Base-by-base conservation (phyloP, 768 basidiomycete genomes). In the Serendipita sp. region DNA sequence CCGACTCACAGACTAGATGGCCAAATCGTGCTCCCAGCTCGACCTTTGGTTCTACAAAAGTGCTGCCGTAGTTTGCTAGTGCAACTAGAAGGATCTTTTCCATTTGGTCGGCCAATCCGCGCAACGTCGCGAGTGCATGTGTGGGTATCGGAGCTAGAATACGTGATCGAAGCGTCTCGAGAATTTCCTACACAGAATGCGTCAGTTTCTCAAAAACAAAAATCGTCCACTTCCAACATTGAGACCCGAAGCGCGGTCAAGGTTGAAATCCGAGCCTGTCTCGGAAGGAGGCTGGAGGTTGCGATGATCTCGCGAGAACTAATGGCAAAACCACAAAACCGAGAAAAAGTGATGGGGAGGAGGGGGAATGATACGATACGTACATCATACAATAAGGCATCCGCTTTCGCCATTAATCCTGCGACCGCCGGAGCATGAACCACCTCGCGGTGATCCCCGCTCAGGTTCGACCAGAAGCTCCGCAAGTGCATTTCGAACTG, bases 321-420 rank as follows among this genome's bases (percentile, higher is more conserved):
- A 2, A 41, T 41, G 41, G 41, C 41, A 34, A 60, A 3, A 15
- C n/a, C 3, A n/a, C 30, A 30, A 65, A 46, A 63, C 63, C n/a
- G 62, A 60, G 23, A 23, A 23, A 23, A 18, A 23, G 23, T 65
- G 67, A 3, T 67, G 67, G 15, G 70, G 47, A 18, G 64, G 36
- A 67, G 36, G 65, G 34, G 30, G 65, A 46, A 41, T 66, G 65
- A 34, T 3, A 47, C 62, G 11, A 13, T n/a, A 79, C 89, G 72
- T 73, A 92, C 92, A 77, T 93, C 89, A 73, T 91, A 94, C 30
- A 91, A 84, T 70, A 91, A 85, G 16, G 90, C 90, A 75, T 93
- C 89, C 2, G 89, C 92, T 71, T 86, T 87, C 16, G 88, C 85
- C 86, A 96, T 90, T 67, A 93, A 75, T 3, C 86, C 87, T 7